Evolutionary conservation across 1,284 basidiomycete genomes (phyloP).

Genomic region (Trichosporon faecale): DNA sequence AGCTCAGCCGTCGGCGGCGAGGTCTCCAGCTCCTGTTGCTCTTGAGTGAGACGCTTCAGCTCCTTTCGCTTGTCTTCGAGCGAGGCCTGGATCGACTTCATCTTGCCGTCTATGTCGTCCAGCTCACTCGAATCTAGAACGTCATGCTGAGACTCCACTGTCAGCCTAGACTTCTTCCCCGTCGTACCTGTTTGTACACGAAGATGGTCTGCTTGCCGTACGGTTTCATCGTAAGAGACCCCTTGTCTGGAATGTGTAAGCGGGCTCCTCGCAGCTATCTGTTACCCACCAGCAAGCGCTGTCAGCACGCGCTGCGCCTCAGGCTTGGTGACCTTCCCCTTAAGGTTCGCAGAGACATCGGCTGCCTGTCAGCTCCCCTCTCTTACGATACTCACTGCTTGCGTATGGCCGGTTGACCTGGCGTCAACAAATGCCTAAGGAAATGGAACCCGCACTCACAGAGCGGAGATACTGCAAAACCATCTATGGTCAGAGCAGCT

Average conservation of each 20-base stretch:
- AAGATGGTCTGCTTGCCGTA: conserved; percentile 69
- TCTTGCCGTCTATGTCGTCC: conserved; percentile 45
- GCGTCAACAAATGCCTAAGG: neutral
- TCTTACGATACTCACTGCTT: conserved; percentile 31
- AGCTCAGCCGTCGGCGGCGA: conserved; percentile 69
- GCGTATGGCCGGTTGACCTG: conserved; percentile 47
- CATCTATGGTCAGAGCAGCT: conserved; percentile 36
- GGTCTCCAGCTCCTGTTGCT: conserved; percentile 61
- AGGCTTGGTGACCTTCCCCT: conserved; percentile 75
- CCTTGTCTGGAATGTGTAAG: conserved; percentile 36
- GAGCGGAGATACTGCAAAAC: conserved; percentile 47
- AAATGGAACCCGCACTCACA: conserved; percentile 26
- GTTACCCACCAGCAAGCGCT: conserved; percentile 63
- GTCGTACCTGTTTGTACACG: conserved; percentile 48
- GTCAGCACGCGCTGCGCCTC: conserved; percentile 74
- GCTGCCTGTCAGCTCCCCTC: conserved; percentile 53
- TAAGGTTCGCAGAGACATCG: conserved; percentile 80
- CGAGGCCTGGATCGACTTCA: conserved; percentile 61
- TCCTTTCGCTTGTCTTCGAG: conserved; percentile 64
- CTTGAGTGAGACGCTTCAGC: conserved; percentile 59
- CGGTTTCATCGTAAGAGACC: conserved; percentile 41
- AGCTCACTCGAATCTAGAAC: conserved; percentile 19
- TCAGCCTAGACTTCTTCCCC: neutral
- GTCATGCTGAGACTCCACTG: conserved; percentile 15
- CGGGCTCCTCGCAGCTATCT: fast-evolving